phyloP scores from a whole-genome alignment of 73 alveolate genomes.

The Uronychia setigera region DNA sequence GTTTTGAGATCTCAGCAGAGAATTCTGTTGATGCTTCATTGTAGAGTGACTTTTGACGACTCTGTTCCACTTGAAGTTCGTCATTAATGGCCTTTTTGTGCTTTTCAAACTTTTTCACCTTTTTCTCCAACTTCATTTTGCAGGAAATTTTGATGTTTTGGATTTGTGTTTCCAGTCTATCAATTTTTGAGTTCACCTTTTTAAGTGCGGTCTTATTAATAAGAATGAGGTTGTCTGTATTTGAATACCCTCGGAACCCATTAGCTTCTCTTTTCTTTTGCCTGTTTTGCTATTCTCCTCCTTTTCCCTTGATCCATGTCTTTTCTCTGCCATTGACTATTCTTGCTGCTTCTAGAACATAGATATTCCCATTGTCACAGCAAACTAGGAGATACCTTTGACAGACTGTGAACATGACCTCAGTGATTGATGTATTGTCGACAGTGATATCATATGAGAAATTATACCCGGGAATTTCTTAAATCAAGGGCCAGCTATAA shows the following conservation, averaged over 20 bases:
- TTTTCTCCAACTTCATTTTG: slow-evolving; percentile 44
- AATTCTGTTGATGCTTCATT: slow-evolving; percentile 16
- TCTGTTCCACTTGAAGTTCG: slow-evolving; percentile 40
- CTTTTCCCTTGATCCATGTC: slow-evolving; percentile 30
- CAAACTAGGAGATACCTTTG: slow-evolving; percentile 28
- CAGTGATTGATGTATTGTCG: slow-evolving; percentile 43
- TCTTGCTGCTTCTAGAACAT: slow-evolving; percentile 18
- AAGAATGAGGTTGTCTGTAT: slow-evolving; percentile 27
- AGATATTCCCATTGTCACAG: slow-evolving; percentile 58
- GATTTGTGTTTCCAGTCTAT: slow-evolving; percentile 37
- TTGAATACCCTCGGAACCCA: slow-evolving; percentile 51
- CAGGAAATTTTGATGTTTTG: slow-evolving; percentile 20
- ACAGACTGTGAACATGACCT: slow-evolving; percentile 24
- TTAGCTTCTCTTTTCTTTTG: slow-evolving; percentile 44
- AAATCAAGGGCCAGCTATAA: slow-evolving; percentile 45
- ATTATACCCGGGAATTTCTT: slow-evolving; percentile 12
- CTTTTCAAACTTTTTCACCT: slow-evolving; percentile 39
- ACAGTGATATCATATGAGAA: slow-evolving; percentile 14
- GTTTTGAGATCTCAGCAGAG: slow-evolving; percentile 12
- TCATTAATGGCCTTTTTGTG: slow-evolving; percentile 49
- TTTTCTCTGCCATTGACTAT: slow-evolving; percentile 20
- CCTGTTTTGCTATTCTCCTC: slow-evolving; percentile 16
- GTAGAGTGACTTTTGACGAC: slow-evolving; percentile 14
- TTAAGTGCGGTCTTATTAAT: slow-evolving; percentile 29
- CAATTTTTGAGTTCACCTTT: slow-evolving; percentile 42